Conservation (phyloP, 2,329 filamentous ascomycete genomes). For the Karstenula rhodostoma region DNA sequence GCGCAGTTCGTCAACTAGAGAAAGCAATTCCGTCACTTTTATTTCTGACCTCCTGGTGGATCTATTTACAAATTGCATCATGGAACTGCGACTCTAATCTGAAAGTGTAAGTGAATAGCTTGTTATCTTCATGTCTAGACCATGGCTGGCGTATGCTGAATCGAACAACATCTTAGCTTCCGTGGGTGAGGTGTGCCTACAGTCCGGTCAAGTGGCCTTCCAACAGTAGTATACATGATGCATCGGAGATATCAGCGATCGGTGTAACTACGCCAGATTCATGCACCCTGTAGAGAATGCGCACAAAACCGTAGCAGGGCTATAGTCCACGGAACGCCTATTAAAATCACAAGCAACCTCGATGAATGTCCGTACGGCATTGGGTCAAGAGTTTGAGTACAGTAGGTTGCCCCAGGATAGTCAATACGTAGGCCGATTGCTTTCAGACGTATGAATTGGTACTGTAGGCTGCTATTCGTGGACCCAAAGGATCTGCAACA, state of each 20-base stretch:
- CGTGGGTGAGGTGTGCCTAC: not conserved
- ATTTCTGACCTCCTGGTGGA: not conserved
- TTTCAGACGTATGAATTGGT: too few species aligned
- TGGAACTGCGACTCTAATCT: not conserved
- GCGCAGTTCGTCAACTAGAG: not conserved
- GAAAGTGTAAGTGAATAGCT: not conserved
- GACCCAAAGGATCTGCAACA: too few species aligned
- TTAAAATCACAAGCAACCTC: not conserved
- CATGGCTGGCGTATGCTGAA: not conserved
- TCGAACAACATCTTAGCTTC: not conserved
- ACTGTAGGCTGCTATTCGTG: too few species aligned
- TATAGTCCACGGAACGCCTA: not conserved
- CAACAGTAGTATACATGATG: not conserved
- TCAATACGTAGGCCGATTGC: too few species aligned
- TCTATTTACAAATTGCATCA: not conserved
- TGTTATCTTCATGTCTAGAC: not conserved
- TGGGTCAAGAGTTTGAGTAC: too few species aligned
- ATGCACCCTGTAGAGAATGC: not conserved
- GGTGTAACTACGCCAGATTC: not conserved
- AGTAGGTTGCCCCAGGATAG: too few species aligned
- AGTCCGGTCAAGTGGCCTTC: not conserved
- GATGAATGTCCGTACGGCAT: not conserved
- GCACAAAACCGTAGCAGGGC: not conserved
- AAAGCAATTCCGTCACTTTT: not conserved
- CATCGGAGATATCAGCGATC: not conserved